Evolutionary conservation across 306 rosid species (phyloP), one percentile per base, ranked within the genome.

Genomic region (Quercus dentata): DNA sequence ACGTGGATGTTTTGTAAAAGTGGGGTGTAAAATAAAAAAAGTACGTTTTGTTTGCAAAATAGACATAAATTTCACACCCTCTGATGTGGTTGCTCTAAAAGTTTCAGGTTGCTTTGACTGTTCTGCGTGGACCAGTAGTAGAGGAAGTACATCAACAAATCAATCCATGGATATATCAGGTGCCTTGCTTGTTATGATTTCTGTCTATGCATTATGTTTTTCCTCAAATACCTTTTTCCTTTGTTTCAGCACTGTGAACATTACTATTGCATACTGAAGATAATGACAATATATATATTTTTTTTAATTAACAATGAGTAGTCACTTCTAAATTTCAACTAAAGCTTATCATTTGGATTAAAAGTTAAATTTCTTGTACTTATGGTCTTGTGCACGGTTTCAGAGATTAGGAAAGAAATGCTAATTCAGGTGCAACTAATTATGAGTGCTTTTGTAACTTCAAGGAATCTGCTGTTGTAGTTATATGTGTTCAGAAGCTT

Each of bases 111-210:
- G 61, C 85, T 62, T 70, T 82, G 75, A 88, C 89, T 31, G 76
- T 88, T 71, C 30, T 88, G 62, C 86, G 77, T 23, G 91, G 91
- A 51, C 88, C 87, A 23, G 61, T 88, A 76, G 27, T 85, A 18
- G 85, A 88, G 57, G 91, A 88, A 88, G 89, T 88, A 76, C 91
- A 83, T 81, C 89, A 85, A 79, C 87, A 76, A 56, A 85, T 88
- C 56, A 88, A 81, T 79, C 77, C 89, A 2, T 88, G 88, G 88
- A 85, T 85, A 73, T 77, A 86, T 83, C 91, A 88, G 89, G 91
- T 88, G 75, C 79, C 56, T 72, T 65, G 35, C 76, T 20, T 76
- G 11, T 57, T 70, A 61, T 79, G 57, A 35, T 56, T 79, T n/a
- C 41, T n/a, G 25, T 54, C 54, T 19, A 27, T 56, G 75, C 81